Conservation (phyloP, 2,329 filamentous ascomycete genomes). For the Scedosporium apiospermum region DNA sequence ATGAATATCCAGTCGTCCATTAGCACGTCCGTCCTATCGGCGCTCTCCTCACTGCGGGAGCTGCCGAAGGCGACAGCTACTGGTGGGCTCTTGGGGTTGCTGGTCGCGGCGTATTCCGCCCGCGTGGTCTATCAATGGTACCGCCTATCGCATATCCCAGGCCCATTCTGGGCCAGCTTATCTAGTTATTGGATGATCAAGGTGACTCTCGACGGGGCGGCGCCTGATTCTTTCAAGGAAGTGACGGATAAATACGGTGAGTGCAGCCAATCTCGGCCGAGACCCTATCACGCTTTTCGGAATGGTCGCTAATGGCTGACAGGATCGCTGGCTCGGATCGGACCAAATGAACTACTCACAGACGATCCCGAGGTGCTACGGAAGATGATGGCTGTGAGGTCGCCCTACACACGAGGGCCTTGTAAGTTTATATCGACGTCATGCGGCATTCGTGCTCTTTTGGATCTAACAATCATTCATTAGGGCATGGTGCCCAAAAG, state of each 20-base stretch:
- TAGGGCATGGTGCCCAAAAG: constrained; percentile 35
- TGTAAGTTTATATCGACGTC: constrained; percentile 13
- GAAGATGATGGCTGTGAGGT: constrained; percentile 25
- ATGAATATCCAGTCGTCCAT: too few species aligned
- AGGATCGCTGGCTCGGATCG: constrained; percentile 30
- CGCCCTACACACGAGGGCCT: constrained; percentile 21
- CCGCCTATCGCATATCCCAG: constrained; percentile 29
- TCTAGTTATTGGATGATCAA: constrained; percentile 30
- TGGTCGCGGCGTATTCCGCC: not conserved
- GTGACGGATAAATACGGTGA: constrained; percentile 18
- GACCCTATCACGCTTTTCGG: not conserved
- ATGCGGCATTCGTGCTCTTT: constrained; percentile 18
- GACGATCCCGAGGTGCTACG: constrained; percentile 28
- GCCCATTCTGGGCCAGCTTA: constrained; percentile 25
- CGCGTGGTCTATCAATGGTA: constrained; percentile 15
- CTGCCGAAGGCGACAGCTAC: not conserved
- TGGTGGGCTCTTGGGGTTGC: not conserved
- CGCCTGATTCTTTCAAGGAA: constrained; percentile 12
- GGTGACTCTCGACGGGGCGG: not conserved
- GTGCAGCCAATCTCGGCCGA: not conserved
- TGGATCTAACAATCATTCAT: constrained; percentile 19
- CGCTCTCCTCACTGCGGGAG: not conserved
- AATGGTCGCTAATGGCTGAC: not conserved
- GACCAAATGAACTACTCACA: constrained; percentile 30
- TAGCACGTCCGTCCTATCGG: too few species aligned